phyloP scores from a whole-genome alignment of 768 basidiomycete species.

The Serendipita indica region DNA sequence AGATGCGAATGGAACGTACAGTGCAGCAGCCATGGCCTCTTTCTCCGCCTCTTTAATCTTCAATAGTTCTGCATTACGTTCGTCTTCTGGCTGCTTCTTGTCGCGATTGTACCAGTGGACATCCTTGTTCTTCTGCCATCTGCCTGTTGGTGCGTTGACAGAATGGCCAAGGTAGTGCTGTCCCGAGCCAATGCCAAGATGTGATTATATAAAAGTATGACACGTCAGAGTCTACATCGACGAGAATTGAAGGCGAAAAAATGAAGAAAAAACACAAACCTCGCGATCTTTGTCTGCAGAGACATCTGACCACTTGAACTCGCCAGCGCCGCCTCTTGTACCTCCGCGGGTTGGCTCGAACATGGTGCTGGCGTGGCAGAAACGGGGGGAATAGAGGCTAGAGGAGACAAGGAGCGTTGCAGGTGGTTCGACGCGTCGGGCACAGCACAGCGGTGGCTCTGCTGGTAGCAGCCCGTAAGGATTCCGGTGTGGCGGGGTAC shows the following conservation, averaged over 20 bases:
- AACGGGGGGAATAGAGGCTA: too few species aligned
- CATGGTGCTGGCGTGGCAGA: too few species aligned
- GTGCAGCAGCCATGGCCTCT: slow-evolving; percentile 66
- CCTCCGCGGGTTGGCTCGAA: slow-evolving; percentile 56
- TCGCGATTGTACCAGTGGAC: slow-evolving; percentile 90
- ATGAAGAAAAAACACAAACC: slow-evolving; percentile 27
- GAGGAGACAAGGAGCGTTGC: too few species aligned
- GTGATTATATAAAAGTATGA: neutral
- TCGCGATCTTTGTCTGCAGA: slow-evolving; percentile 89
- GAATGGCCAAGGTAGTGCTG: slow-evolving; percentile 93
- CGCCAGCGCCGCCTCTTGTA: slow-evolving; percentile 81
- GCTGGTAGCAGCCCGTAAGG: too few species aligned
- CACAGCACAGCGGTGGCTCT: too few species aligned
- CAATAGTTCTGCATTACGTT: slow-evolving; percentile 57
- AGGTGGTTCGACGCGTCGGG: too few species aligned
- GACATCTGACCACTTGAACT: slow-evolving; percentile 85
- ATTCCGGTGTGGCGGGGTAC: too few species aligned
- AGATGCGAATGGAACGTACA: slow-evolving; percentile 33
- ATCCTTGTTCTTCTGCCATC: slow-evolving; percentile 98
- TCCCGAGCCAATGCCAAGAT: neutral
- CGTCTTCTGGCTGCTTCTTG: slow-evolving; percentile 25
- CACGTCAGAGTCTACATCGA: neutral
- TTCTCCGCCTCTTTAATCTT: slow-evolving; percentile 78
- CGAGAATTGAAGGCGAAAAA: neutral
- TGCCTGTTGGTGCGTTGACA: slow-evolving; percentile 84